Base-by-base conservation (phyloP, 2,329 filamentous ascomycete genomes). In the Verticillium dahliae region DNA sequence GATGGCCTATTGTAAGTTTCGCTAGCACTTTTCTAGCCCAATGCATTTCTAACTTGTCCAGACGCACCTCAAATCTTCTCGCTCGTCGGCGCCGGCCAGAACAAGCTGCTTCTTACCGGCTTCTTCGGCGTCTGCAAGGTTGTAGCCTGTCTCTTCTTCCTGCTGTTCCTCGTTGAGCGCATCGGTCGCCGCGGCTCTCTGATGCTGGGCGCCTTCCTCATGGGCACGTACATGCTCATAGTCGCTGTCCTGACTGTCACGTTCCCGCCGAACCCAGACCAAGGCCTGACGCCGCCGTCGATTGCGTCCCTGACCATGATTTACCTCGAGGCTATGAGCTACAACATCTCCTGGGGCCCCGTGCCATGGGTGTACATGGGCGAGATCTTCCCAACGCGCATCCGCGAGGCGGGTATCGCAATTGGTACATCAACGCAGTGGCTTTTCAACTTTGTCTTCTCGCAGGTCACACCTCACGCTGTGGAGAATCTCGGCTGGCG, bases 71-170 rank as follows among this genome's bases (percentile, higher is more conserved):
- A 83, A 66, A 78, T 83, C 50, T 83, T 83, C 69, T 71, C 72
- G 14, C 74, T 79, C 3, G 78, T 83, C 10, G 80, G 80, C 4
- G 79, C 80, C 6, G 79, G 79, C 4, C 45, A 52, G 18, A 52
- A 52, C 45, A 69, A 76, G 52, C 76, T 81, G 45, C 72, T 83
- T 7, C 74, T 83, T 59, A 82, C 78, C 1, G 81, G 80, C 10
- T 81, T 83, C 69, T 83, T 84, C 54, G 80, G 81, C 2, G 70
- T 81, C 7, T 77, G 81, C 62, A 83, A 83, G 68, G 78, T 83
- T 31, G 71, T 80, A 0, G 78, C 79, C 3, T 80, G 80, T 54
- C 62, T 73, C 11, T 73, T 76, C 62, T 82, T 81, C 67, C 72
- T 81, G 10, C 67, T 81, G 14, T 80, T 52, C 65, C 70, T 82